These are phyloP conservation scores for Grosmannia serpens DNA, from an alignment of 2,329 filamentous ascomycete genomes.

Conservation along the genomic window DNA sequence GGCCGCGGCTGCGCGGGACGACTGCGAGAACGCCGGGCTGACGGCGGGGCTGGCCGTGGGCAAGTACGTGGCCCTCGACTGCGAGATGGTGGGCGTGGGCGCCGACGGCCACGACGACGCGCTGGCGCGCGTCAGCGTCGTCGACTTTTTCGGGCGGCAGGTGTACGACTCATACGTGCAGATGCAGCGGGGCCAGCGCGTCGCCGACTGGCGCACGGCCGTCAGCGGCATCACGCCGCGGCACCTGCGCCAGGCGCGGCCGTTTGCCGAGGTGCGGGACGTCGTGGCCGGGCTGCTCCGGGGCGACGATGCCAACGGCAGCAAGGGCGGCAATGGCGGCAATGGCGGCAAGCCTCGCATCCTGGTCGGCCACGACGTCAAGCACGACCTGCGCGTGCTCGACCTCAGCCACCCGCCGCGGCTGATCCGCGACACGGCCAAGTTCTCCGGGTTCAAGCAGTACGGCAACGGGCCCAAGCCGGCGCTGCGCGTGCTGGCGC, in stretches of 20 bases:
- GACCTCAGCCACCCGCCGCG: constrained; percentile 66
- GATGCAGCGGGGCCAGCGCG: constrained; percentile 59
- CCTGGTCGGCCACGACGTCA: constrained; percentile 73
- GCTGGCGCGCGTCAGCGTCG: constrained; percentile 76
- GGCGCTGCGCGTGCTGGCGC: constrained; percentile 46
- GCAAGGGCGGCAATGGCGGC: too few species aligned
- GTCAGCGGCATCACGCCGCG: constrained; percentile 72
- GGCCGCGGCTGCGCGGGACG: not conserved
- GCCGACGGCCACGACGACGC: constrained; percentile 58
- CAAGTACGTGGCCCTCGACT: constrained; percentile 89
- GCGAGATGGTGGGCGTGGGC: constrained; percentile 93
- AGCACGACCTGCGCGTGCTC: constrained; percentile 67
- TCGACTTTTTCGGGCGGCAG: constrained; percentile 88
- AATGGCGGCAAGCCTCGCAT: constrained; percentile 38
- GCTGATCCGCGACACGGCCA: constrained; percentile 77
- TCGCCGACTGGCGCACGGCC: constrained; percentile 82
- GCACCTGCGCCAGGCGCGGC: constrained; percentile 57
- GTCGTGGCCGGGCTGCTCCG: constrained; percentile 58
- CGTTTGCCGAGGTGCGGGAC: constrained; percentile 66
- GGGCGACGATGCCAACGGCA: constrained; percentile 21
- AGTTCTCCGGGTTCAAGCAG: constrained; percentile 62
- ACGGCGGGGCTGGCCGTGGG: constrained; percentile 56
- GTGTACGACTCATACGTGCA: constrained; percentile 90
- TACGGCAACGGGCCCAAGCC: constrained; percentile 58
- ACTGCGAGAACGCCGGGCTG: constrained; percentile 51